Percentiles rank a stretch among this genome's conserved stretches.
Evolutionary conservation across 768 basidiomycete species (phyloP).

Genomic region (Lyophyllum decastes): DNA sequence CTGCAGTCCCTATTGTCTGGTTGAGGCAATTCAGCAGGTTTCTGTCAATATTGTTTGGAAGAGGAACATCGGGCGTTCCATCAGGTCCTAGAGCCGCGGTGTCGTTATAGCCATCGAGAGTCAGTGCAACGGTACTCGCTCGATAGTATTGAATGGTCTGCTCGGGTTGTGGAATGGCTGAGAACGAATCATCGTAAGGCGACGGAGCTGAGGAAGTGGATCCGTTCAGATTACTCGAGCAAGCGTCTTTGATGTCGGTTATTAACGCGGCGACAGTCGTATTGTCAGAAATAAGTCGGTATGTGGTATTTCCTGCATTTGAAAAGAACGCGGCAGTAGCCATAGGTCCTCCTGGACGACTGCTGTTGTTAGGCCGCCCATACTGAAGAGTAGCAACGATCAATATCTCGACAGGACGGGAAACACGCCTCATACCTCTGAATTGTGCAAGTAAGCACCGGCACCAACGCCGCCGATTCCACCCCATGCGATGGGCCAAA

Average conservation of each 20-base stretch:
- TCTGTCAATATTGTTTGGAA: slow-evolving; percentile 53
- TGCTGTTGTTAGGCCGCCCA: slow-evolving; percentile 41
- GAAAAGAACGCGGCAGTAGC: slow-evolving; percentile 39
- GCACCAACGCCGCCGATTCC: slow-evolving; percentile 21
- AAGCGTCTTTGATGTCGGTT: slow-evolving; percentile 37
- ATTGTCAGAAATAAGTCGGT: slow-evolving; percentile 48
- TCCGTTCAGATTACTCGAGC: slow-evolving; percentile 26
- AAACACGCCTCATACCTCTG: slow-evolving; percentile 37
- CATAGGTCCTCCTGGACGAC: slow-evolving; percentile 48
- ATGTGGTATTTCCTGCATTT: slow-evolving; percentile 35
- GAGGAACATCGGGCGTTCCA: slow-evolving; percentile 44
- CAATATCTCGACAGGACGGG: background rate
- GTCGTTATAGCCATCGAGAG: slow-evolving; percentile 69
- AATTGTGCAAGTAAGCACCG: slow-evolving; percentile 22
- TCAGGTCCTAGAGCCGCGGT: slow-evolving; percentile 47
- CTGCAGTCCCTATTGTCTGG: slow-evolving; percentile 56
- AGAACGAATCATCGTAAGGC: slow-evolving; percentile 30
- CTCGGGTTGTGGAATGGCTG: slow-evolving; percentile 42
- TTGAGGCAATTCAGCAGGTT: slow-evolving; percentile 60
- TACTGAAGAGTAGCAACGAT: slow-evolving; percentile 35
- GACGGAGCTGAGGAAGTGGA: slow-evolving; percentile 22
- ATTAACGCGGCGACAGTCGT: slow-evolving; percentile 42
- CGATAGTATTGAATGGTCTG: slow-evolving; percentile 71
- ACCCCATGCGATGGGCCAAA: slow-evolving; percentile 58
- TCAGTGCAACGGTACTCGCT: slow-evolving; percentile 60